phyloP scores from a whole-genome alignment of 805 yeast genomes.

The Wickerhamiella hasegawae region DNA sequence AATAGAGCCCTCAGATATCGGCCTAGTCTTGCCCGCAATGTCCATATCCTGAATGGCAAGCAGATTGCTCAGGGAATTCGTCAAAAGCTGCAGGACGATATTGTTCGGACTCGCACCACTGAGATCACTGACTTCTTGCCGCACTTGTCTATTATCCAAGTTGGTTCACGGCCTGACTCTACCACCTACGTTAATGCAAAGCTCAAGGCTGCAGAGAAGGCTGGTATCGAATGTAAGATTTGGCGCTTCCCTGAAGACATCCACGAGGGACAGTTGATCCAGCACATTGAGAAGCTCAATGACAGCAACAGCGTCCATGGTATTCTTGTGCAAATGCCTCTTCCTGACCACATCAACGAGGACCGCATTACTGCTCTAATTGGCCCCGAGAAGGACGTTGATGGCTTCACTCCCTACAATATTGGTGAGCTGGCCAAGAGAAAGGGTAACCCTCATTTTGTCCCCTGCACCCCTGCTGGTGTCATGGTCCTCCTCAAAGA shows the following conservation, averaged over 20 bases:
- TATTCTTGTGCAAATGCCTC: constrained; percentile 74
- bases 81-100: constrained; percentile 33
- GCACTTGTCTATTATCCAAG: constrained; percentile 68
- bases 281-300: constrained; percentile 43
- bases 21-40: neutral
- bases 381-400: constrained; percentile 75
- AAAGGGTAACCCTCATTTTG: constrained; percentile 65
- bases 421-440: constrained; percentile 84
- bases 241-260: constrained; percentile 47
- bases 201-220: constrained; percentile 71
- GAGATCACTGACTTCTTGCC: constrained; percentile 47
- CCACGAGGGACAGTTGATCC: constrained; percentile 40
- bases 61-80: constrained; percentile 38
- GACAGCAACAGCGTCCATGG: constrained; percentile 70
- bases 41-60: constrained; percentile 40
- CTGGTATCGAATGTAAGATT: constrained; percentile 55
- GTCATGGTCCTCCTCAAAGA: constrained; percentile 63
- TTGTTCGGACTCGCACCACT: constrained; percentile 27
- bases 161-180: constrained; percentile 83
- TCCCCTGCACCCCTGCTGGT: constrained; percentile 95
- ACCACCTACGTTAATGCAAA: constrained; percentile 86
- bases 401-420: constrained; percentile 80
- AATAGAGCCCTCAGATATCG: neutral
- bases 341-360: constrained; percentile 72
- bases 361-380: constrained; percentile 65